phyloP scores from a whole-genome alignment of 1,284 basidiomycete species.

The Melampsora abietis-canadensis region DNA sequence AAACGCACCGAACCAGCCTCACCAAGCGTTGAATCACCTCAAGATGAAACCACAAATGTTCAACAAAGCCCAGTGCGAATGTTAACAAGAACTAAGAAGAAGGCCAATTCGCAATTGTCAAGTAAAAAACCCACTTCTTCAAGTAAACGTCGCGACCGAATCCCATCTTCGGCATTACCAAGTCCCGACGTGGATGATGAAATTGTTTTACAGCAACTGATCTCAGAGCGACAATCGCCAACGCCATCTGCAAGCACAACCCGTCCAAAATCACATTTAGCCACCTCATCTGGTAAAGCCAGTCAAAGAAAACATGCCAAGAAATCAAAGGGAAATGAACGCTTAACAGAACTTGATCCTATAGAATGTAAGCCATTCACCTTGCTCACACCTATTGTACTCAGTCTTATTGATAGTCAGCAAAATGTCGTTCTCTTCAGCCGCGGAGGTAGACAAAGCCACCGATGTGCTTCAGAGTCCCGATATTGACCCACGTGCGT shows the following conservation, averaged over 20 bases:
- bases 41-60: background rate
- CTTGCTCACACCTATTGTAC: background rate
- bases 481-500: too few relatives aligned
- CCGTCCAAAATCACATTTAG: too few relatives aligned
- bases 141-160: background rate
- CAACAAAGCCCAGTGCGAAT: background rate
- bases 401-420: too few relatives aligned
- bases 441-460: too few relatives aligned
- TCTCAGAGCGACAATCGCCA: background rate
- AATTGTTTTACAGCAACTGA: background rate
- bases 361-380: background rate
- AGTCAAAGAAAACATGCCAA: background rate
- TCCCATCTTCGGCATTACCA: background rate
- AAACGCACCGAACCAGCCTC: background rate
- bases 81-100: background rate
- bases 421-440: too few relatives aligned
- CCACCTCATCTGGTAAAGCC: too few relatives aligned
- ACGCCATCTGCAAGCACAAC: background rate
- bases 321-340: background rate
- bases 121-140: background rate
- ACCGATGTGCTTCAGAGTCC: too few relatives aligned
- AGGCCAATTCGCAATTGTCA: background rate
- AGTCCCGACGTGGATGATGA: constrained; percentile 7
- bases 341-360: background rate
- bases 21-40: background rate